These are phyloP conservation scores for Claviceps sp. DNA, from an alignment of 2,329 filamentous ascomycete species.

Conservation along the genomic window DNA sequence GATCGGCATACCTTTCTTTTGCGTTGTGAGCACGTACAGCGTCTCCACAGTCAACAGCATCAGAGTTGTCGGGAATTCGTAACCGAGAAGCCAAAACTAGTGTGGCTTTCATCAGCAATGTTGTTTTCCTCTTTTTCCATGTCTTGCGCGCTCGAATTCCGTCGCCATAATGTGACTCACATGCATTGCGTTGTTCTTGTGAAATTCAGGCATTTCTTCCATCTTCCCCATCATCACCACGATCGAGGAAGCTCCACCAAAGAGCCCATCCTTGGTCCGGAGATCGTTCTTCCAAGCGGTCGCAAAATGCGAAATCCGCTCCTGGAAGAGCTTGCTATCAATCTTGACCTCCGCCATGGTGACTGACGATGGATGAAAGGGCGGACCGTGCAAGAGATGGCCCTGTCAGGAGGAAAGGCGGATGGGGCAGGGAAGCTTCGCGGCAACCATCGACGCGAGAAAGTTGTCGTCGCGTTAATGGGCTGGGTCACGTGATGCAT, in stretches of 20 bases:
- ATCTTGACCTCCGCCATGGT: constrained; percentile 79
- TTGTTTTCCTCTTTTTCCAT: background rate
- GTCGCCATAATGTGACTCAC: constrained; percentile 36
- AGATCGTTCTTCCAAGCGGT: constrained; percentile 95
- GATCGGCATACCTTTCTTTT: constrained; percentile 68
- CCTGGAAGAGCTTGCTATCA: constrained; percentile 86
- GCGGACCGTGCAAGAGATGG: constrained; percentile 12
- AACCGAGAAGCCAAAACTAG: constrained; percentile 95
- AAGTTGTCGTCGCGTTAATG: constrained; percentile 30
- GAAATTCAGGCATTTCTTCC: constrained; percentile 72
- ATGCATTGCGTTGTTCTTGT: constrained; percentile 95
- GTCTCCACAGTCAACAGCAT: constrained; percentile 83
- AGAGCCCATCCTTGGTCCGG: constrained; percentile 70
- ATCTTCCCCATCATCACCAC: constrained; percentile 90
- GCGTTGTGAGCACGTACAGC: constrained; percentile 85
- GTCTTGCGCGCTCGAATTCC: background rate
- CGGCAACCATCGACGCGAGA: constrained; percentile 22
- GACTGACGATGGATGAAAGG: constrained; percentile 21
- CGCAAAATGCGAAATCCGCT: constrained; percentile 76
- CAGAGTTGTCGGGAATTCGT: constrained; percentile 93
- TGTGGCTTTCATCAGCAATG: background rate
- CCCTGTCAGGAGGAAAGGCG: constrained; percentile 2
- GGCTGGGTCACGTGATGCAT: constrained; percentile 22
- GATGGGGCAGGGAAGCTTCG: constrained; percentile 11
- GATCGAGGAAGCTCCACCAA: constrained; percentile 76